Percentiles rank a stretch among this genome's conserved stretches.
phyloP scores from a whole-genome alignment of 2,329 filamentous ascomycete genomes.

The Aureobasidium uvarum region DNA sequence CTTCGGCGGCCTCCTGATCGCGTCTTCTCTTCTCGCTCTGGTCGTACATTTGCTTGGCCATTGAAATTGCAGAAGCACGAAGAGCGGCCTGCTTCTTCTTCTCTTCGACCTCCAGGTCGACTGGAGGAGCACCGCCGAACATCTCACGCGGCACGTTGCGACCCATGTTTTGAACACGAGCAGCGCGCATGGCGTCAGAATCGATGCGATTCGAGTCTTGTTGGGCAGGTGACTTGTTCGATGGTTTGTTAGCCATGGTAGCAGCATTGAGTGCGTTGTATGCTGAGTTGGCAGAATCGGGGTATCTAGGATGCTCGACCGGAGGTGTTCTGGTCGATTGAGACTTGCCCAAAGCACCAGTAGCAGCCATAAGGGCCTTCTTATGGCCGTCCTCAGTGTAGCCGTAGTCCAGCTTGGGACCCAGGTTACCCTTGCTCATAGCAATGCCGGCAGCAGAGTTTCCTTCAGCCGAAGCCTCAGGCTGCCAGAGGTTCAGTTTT shows the following conservation, averaged over 20 bases:
- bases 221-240: conserved; percentile 16
- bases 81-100: conserved; percentile 68
- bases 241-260: conserved; percentile 60
- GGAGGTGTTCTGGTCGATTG: conserved; percentile 62
- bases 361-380: conserved; percentile 71
- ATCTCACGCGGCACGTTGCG: conserved; percentile 68
- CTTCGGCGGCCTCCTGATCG: conserved; percentile 42
- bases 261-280: conserved; percentile 72
- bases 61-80: conserved; percentile 78
- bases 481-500: conserved; percentile 54
- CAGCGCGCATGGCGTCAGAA: conserved; percentile 57
- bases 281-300: conserved; percentile 60
- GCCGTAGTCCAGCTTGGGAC: conserved; percentile 48
- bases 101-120: conserved; percentile 71
- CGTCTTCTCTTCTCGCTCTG: conserved; percentile 61
- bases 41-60: conserved; percentile 84
- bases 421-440: conserved; percentile 55
- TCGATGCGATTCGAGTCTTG: conserved; percentile 37
- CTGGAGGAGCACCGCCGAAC: conserved; percentile 73
- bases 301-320: conserved; percentile 47
- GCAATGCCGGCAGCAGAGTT: conserved; percentile 69
- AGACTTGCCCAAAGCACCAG: conserved; percentile 68
- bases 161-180: conserved; percentile 62
- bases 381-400: conserved; percentile 55
- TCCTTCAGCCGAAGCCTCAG: conserved; percentile 53